Evolutionary conservation across 2,329 filamentous ascomycete species (phyloP), one percentile per base, ranked within the genome.

Genomic region (Neodidymelliopsis sp.): DNA sequence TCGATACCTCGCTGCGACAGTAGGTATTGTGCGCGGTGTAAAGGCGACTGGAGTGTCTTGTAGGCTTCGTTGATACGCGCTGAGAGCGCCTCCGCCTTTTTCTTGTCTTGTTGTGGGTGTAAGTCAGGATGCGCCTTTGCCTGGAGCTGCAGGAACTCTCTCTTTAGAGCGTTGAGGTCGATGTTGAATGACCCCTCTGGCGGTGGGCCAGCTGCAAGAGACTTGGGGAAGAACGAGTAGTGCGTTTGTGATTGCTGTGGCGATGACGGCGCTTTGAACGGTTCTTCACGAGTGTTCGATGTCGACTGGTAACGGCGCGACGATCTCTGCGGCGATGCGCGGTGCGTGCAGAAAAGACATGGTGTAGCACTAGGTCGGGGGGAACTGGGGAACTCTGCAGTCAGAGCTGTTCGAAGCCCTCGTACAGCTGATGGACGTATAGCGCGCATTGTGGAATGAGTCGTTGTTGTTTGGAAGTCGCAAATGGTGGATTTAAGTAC

Each of bases 61-160:
- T 95, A 97, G 0, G 94, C 94, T 59, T 91, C 87, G 79, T 97
- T 97, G 72, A 97, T 92, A 19, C 84, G 82, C 6, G 90, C 84
- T 8, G 89, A 94, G n/a, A 86, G 78, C 0, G 85, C 88, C 72
- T 95, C 90, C 15, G 91, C 91, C 36, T 81, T 77, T 29, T 76
- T 74, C 62, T 85, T 85, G 27, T 76, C 67, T 4, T 74, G 64
- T n/a, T 67, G 61, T 0, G 77, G 71, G 16, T 77, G 76, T 52
- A 87, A 78, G 71, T 94, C 90, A 1, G 90, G 90, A 72, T 94
- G 90, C 9, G 88, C 83, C 31, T 81, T 80, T 13, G 86, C 83
- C 75, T 99, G 94, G 1, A 97, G 82, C 52, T 84, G 83, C 11
- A 97, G 84, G 76, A 96, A 97, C 70, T 99, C 94, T 57, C 84